These are phyloP conservation scores for Penicillium digitatum DNA, from an alignment of 2,329 filamentous ascomycete genomes.

Conservation along the genomic window DNA sequence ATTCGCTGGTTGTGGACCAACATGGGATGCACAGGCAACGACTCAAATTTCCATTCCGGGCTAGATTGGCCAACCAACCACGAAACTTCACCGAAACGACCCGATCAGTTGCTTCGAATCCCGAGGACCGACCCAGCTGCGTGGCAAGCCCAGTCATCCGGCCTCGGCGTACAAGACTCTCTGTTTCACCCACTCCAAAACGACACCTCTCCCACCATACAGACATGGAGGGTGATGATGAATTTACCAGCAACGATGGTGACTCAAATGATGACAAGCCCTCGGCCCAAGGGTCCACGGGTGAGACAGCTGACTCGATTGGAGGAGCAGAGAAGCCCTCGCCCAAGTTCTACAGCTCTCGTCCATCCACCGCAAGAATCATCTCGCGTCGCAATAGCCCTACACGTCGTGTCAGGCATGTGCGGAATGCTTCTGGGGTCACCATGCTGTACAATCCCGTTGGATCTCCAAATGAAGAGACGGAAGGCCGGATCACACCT, in stretches of 20 bases:
- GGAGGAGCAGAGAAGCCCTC: slow-evolving; percentile 26
- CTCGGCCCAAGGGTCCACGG: slow-evolving; percentile 19
- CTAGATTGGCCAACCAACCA: slow-evolving; percentile 22
- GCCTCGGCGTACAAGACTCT: slow-evolving; percentile 31
- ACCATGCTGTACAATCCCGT: slow-evolving; percentile 81
- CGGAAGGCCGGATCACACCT: slow-evolving; percentile 22
- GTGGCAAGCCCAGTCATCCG: slow-evolving; percentile 33
- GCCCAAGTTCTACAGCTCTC: slow-evolving; percentile 37
- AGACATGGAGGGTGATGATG: slow-evolving; percentile 84
- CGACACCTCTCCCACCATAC: slow-evolving; percentile 58
- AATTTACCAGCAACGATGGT: slow-evolving; percentile 75
- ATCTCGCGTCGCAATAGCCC: slow-evolving; percentile 36
- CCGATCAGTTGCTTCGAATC: slow-evolving; percentile 56
- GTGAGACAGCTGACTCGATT: slow-evolving; percentile 11
- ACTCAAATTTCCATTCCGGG: slow-evolving; percentile 49
- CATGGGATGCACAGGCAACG: slow-evolving; percentile 53
- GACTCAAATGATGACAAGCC: slow-evolving; percentile 33
- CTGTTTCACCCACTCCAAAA: slow-evolving; percentile 32
- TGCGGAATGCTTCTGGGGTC: slow-evolving; percentile 71
- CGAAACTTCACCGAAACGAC: slow-evolving; percentile 51
- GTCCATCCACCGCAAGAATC: slow-evolving; percentile 43
- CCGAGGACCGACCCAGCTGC: slow-evolving; percentile 46
- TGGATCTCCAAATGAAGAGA: slow-evolving; percentile 38
- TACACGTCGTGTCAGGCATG: slow-evolving; percentile 51
- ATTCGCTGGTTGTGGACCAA: slow-evolving; percentile 55